Evolutionary conservation across 441 rosid genomes (phyloP).

Genomic region (Mallotus repandus): DNA sequence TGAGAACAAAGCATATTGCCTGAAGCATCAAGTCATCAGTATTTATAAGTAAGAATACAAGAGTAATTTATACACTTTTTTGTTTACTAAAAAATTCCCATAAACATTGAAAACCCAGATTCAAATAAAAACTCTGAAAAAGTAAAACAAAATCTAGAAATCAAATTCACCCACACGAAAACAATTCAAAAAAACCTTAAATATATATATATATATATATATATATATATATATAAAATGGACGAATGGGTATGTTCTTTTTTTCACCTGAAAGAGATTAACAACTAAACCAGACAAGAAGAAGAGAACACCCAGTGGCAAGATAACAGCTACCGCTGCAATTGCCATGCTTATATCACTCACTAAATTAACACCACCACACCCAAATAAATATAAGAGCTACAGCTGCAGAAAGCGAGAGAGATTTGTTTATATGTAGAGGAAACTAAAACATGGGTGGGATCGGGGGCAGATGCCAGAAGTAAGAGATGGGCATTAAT

Average conservation of each 20-base stretch:
- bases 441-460: too few relatives aligned
- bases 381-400: too few relatives aligned
- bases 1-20: constrained; percentile 50
- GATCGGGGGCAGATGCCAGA: too few relatives aligned
- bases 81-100: background rate
- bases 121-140: background rate
- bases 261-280: constrained; percentile 73
- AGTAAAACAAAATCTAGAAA: constrained; percentile 16
- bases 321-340: constrained; percentile 76
- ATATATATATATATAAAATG: too few relatives aligned
- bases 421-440: background rate
- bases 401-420: too few relatives aligned
- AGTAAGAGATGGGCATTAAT: too few relatives aligned
- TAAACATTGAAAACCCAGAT: constrained; percentile 4
- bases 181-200: background rate
- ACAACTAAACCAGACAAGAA: constrained; percentile 85
- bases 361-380: background rate
- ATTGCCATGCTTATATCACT: constrained; percentile 54
- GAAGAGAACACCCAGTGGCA: constrained; percentile 83
- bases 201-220: too few relatives aligned
- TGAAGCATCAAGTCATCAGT: constrained; percentile 22
- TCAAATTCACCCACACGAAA: constrained; percentile 13
- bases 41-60: too few relatives aligned
- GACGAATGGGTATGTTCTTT: background rate
- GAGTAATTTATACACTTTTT: too few relatives aligned